A percentile compares a stretch with the other conserved stretches of the same genome.
phyloP scores from a whole-genome alignment of 2,329 filamentous ascomycete genomes.

The Pseudocercospora eumusae region DNA sequence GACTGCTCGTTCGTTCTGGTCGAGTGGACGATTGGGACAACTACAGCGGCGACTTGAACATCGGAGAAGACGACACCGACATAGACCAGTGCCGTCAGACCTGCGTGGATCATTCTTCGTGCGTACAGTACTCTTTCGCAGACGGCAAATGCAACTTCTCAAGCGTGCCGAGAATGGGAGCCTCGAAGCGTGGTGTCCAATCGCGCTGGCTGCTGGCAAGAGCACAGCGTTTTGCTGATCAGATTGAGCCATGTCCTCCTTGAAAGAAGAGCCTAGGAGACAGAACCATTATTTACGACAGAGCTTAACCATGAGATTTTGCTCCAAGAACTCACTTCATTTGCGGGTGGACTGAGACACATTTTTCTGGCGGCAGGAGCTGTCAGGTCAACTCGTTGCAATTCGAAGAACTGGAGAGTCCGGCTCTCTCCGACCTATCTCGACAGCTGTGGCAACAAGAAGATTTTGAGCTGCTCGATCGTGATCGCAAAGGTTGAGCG shows the following conservation, averaged over 20 bases:
- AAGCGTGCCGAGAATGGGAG: constrained; percentile 20
- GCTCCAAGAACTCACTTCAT: not conserved
- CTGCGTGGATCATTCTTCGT: constrained; percentile 19
- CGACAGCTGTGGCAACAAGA: not conserved
- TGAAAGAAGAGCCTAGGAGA: not conserved
- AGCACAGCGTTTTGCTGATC: constrained; percentile 17
- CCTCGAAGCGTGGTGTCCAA: constrained; percentile 15
- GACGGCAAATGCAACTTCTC: constrained; percentile 23
- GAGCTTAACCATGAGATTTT: not conserved
- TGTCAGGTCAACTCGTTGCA: not conserved
- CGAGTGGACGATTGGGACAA: constrained; percentile 36
- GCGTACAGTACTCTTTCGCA: constrained; percentile 24
- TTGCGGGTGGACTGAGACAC: not conserved
- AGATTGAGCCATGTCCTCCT: constrained; percentile 12
- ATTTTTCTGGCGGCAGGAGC: not conserved
- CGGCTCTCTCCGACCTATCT: not conserved
- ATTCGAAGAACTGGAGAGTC: not conserved
- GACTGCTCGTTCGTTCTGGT: constrained; percentile 25
- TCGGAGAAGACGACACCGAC: constrained; percentile 6
- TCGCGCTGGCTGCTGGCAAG: constrained; percentile 26
- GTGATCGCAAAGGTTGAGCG: not conserved
- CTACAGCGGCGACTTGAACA: constrained; percentile 18
- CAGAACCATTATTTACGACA: not conserved
- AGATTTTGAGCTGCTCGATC: not conserved
- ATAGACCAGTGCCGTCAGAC: constrained; percentile 20